phyloP scores from a whole-genome alignment of 768 basidiomycete species.

The Hypholoma sublateritium region DNA sequence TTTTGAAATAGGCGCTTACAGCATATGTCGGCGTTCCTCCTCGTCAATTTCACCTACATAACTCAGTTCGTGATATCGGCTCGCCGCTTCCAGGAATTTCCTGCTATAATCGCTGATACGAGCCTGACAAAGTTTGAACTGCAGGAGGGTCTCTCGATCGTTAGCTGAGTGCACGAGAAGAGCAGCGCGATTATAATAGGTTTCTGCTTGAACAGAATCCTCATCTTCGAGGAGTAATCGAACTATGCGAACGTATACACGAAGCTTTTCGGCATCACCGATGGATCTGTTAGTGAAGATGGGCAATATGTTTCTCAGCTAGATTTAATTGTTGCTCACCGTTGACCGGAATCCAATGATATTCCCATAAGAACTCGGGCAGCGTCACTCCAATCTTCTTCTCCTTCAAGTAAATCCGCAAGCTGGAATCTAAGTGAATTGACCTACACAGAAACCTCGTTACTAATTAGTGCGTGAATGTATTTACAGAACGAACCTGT shows the following conservation, averaged over 20 bases:
- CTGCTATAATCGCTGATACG: slow-evolving; percentile 90
- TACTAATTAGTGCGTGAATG: not conserved
- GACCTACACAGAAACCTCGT: slow-evolving; percentile 47
- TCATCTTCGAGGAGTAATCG: slow-evolving; percentile 94
- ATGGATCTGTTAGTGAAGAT: slow-evolving; percentile 26
- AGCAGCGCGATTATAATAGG: slow-evolving; percentile 95
- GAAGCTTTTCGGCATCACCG: slow-evolving; percentile 83
- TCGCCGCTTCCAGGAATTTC: slow-evolving; percentile 93
- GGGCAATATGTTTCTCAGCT: not conserved
- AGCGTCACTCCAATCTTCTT: slow-evolving; percentile 94
- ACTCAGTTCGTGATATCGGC: slow-evolving; percentile 91
- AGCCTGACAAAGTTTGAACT: slow-evolving; percentile 93
- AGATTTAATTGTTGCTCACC: slow-evolving; percentile 41
- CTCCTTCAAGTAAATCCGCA: slow-evolving; percentile 84
- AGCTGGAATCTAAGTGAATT: slow-evolving; percentile 83
- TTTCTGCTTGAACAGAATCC: slow-evolving; percentile 96
- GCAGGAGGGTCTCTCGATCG: slow-evolving; percentile 77
- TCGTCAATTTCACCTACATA: slow-evolving; percentile 92
- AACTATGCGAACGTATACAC: slow-evolving; percentile 91
- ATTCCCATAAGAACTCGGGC: slow-evolving; percentile 92
- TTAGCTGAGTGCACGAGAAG: slow-evolving; percentile 79
- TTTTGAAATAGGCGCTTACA: slow-evolving; percentile 46
- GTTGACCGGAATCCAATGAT: slow-evolving; percentile 84
- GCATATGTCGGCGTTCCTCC: slow-evolving; percentile 85
- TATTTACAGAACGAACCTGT: slow-evolving; percentile 54